phyloP scores from a whole-genome alignment of 108 stramenopile species.

The Mediolabrus comicus region DNA sequence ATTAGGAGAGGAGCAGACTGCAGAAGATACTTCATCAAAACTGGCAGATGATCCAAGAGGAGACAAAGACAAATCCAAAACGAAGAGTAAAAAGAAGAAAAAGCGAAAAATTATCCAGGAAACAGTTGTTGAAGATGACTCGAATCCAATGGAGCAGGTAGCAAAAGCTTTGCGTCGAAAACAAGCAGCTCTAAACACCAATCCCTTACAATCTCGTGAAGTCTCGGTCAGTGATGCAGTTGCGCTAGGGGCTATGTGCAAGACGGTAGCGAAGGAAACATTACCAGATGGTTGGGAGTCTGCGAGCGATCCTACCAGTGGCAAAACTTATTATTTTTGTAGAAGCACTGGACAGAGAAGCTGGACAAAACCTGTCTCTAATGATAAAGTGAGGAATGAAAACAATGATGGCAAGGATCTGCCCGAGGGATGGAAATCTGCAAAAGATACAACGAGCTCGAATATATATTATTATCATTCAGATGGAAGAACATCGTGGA shows the following conservation, averaged over 20 bases:
- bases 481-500: constrained; percentile 70
- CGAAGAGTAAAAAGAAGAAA: constrained; percentile 49
- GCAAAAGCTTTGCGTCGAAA: constrained; percentile 56
- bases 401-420: too few species aligned
- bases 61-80: constrained; percentile 7
- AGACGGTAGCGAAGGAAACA: not conserved
- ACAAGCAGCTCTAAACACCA: constrained; percentile 42
- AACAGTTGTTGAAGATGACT: constrained; percentile 48
- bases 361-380: constrained; percentile 57
- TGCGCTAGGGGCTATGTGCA: constrained; percentile 28
- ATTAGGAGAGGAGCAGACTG: constrained; percentile 13
- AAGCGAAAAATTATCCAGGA: constrained; percentile 43
- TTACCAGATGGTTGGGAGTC: constrained; percentile 38
- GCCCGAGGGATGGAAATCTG: constrained; percentile 71
- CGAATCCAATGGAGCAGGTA: constrained; percentile 78
- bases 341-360: constrained; percentile 51
- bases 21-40: constrained; percentile 2
- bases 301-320: constrained; percentile 65
- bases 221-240: constrained; percentile 29
- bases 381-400: too few species aligned
- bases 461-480: constrained; percentile 74
- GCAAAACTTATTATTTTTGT: constrained; percentile 77
- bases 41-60: not conserved
- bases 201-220: constrained; percentile 12
- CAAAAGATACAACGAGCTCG: constrained; percentile 51